Evolutionary conservation across 1,284 basidiomycete genomes (phyloP), one percentile per base, ranked within the genome.

Genomic region (Thecaphora thlaspeos): DNA sequence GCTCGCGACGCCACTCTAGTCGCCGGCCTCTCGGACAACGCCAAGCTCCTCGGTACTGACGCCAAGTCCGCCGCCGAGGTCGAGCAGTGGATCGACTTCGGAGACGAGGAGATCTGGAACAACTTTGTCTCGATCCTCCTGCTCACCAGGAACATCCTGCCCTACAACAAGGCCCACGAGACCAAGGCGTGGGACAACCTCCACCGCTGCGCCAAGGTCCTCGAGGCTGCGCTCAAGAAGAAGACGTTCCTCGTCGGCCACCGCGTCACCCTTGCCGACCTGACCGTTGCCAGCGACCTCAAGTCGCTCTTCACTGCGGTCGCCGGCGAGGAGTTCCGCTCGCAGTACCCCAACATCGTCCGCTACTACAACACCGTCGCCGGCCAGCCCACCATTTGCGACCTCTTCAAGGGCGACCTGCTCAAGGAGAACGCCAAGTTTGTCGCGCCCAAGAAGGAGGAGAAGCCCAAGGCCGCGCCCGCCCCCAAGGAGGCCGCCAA

Each of bases 191-290:
- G 68, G 68, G 68, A 70, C 17, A 39, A 28, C 30, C 56, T 71
- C 79, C 39, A 84, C 84, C 55, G 66, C 34, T 79, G 83, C 23
- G 82, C 90, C 46, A 81, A 80, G 49, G 85, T 84, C 66, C 82
- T 97, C 62, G 85, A 97, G 76, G 79, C 82, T 46, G 83, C 89
- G 81, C 86, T 97, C 74, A 79, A 83, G 54, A 83, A 84, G 60
- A 86, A 85, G 76, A 98, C 94, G 49, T 97, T 87, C 85, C 84
- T 96, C 72, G 91, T 92, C 51, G 88, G 87, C 73, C 90, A 97
- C 80, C 90, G 93, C 72, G 87, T 97, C 83, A 91, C 92, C 57
- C 83, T 94, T 48, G 94, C 92, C 66, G 94, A 98, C 77, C 80
- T 97, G 80, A 80, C 81, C 70, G 68, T 91, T 65, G 90, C 87